A percentile compares a stretch with the other conserved stretches of the same genome.
Evolutionary conservation across 148 eudicot species (phyloP).

Genomic region (Vaccinium vitisidaea): DNA sequence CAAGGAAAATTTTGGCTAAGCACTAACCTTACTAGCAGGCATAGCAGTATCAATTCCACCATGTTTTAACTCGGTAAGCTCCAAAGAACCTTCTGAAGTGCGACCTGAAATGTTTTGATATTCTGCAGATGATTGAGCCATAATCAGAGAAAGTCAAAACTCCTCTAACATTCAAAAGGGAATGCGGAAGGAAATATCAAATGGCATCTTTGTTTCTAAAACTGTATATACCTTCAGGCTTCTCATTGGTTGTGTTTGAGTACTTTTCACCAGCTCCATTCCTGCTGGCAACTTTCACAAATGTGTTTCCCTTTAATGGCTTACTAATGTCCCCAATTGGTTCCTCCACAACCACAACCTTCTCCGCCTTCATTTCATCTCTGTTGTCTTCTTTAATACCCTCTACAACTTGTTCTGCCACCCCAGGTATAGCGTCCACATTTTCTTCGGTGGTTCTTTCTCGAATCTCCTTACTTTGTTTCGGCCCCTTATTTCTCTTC

Average conservation of each 20-base stretch:
- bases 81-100: constrained; percentile 17
- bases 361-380: constrained; percentile 8
- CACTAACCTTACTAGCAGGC: constrained; percentile 34
- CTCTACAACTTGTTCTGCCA: constrained; percentile 16
- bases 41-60: constrained; percentile 15
- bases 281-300: constrained; percentile 7
- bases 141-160: background rate
- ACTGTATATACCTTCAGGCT: constrained; percentile 27
- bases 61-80: constrained; percentile 19
- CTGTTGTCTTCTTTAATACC: constrained; percentile 8
- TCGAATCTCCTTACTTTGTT: constrained; percentile 1
- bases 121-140: constrained; percentile 26
- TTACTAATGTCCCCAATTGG: constrained; percentile 3
- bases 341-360: constrained; percentile 10
- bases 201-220: background rate
- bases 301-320: background rate
- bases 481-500: constrained; percentile 12
- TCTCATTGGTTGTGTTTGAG: background rate
- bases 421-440: constrained; percentile 16
- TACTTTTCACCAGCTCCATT: background rate
- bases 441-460: constrained; percentile 7
- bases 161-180: background rate
- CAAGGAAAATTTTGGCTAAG: background rate
- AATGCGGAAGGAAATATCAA: background rate
- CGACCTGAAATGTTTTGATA: constrained; percentile 6